phyloP scores from a whole-genome alignment of 495 filamentous ascomycete genomes.

The Hyaloscypha variabilis region DNA sequence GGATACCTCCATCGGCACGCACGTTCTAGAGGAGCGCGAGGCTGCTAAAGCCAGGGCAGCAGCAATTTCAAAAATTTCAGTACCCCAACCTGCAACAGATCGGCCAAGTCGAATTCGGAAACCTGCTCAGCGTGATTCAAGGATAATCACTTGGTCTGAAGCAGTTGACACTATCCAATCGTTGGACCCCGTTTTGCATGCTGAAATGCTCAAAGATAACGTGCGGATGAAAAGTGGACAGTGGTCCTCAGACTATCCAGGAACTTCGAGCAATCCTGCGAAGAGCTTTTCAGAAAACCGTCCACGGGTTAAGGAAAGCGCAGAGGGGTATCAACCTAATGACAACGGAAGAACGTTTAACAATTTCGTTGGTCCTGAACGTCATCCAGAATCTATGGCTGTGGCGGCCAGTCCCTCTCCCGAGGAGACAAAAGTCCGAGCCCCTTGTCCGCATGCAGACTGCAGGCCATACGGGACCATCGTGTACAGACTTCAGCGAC shows the following conservation, averaged over 20 bases:
- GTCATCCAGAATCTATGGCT: constrained; percentile 6
- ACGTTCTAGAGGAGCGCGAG: not conserved
- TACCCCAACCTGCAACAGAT: not conserved
- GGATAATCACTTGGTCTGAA: constrained; percentile 30
- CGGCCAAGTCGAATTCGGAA: constrained; percentile 23
- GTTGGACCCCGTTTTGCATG: constrained; percentile 27
- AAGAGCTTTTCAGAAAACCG: not conserved
- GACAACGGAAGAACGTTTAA: not conserved
- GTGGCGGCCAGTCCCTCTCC: not conserved
- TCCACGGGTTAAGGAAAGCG: not conserved
- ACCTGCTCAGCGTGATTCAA: constrained; percentile 29
- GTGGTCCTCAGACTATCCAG: not conserved
- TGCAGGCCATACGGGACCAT: constrained; percentile 15
- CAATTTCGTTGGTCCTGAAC: not conserved
- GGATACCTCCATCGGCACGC: constrained; percentile 11
- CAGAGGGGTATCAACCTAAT: not conserved
- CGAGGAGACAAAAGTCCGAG: constrained; percentile 9
- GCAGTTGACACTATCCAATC: constrained; percentile 29
- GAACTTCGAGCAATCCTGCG: not conserved
- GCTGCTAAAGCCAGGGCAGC: not conserved
- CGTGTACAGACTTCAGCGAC: constrained; percentile 23
- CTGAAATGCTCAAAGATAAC: constrained; percentile 26
- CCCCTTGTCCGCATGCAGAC: constrained; percentile 29
- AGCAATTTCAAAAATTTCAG: not conserved
- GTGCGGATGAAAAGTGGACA: not conserved